Base-by-base conservation (phyloP, 345 rosid species). In the Hypericum perforatum region DNA sequence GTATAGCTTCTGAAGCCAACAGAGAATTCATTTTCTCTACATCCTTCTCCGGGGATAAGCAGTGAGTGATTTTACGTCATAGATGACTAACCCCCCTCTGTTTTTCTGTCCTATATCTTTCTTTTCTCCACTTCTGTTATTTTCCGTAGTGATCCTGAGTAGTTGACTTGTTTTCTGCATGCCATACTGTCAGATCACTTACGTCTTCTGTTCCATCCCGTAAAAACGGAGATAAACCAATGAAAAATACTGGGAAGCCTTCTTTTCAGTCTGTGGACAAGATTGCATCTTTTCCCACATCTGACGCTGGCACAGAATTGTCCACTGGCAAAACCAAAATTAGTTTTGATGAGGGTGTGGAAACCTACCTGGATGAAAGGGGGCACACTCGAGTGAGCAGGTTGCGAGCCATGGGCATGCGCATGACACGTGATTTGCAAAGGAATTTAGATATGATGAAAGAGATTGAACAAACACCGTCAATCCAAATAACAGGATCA, bases 1-100 rank as follows among this genome's bases (percentile, higher is more conserved):
- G 91, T 59, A 92, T 88, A 62, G 95, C 98, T 10, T 88, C 96
- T 37, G 98, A 92, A 78, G 90, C 96, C 55, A 88, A 88, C 65
- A 81, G 84, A 70, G 96, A 88, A 69, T 92, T 81, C 72, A 85
- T 92, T 60, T 88, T 85, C 65, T 92, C 98, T 0, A 82, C 96
- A 55, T 77, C 94, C 13, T 92, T 81, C 73, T 66, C 78, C 45
- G 98, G 98, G 16, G 84, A 92, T 65, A 92, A 88, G 78, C 79
- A 83, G 98, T 92, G 70, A 83, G 83, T 71, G 41, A 16, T 16
- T 5, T 45, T 40, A 6, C 14, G 9, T 39, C 53, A 52, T 36
- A 51, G 41, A 43, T 9, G 46, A 40, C 37, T 49, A 16, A 54
- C 63, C 43, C 37, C 37, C 41, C 53, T 39, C 37, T 0, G 41